These are phyloP conservation scores for Kodamaea sp. DNA, from an alignment of 1,139 yeast species.

Conservation along the genomic window DNA sequence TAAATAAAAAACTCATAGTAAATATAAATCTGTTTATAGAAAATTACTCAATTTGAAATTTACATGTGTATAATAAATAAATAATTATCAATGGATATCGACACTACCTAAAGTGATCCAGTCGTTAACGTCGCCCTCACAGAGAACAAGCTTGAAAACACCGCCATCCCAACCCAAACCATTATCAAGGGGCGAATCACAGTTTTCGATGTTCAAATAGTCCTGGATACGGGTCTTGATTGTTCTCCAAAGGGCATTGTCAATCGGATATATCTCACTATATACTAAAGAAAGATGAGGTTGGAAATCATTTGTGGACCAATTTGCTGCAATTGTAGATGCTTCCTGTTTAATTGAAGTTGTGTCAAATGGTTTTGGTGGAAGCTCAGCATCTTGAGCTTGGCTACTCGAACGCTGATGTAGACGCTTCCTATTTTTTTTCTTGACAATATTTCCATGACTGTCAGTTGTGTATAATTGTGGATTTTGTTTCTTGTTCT, in stretches of 20 bases:
- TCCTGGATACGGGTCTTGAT: conserved; percentile 69
- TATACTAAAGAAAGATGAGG: conserved; percentile 78
- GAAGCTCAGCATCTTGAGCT: conserved; percentile 1
- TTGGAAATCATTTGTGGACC: conserved; percentile 58
- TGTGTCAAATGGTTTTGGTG: conserved; percentile 24
- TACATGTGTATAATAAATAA: neutral
- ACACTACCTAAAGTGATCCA: conserved; percentile 69
- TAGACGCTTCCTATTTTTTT: conserved; percentile 21
- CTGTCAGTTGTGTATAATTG: conserved; percentile 37
- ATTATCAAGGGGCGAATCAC: conserved; percentile 28
- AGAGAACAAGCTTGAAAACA: conserved; percentile 61
- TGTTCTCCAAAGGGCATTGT: conserved; percentile 65
- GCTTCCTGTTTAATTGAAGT: conserved; percentile 24
- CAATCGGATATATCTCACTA: conserved; percentile 63
- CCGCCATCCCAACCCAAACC: conserved; percentile 64
- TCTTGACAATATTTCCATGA: conserved; percentile 32
- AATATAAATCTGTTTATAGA: neutral
- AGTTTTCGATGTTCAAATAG: conserved; percentile 52
- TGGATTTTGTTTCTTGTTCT: conserved; percentile 36
- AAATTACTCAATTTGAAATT: neutral
- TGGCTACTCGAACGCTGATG: conserved; percentile 7
- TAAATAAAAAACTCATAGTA: neutral
- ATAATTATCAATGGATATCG: conserved; percentile 30
- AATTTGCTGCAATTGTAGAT: conserved; percentile 41
- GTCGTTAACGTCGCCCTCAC: conserved; percentile 71